Base-by-base conservation (phyloP, 2,329 filamentous ascomycete species). In the Colletotrichum costaricense region DNA sequence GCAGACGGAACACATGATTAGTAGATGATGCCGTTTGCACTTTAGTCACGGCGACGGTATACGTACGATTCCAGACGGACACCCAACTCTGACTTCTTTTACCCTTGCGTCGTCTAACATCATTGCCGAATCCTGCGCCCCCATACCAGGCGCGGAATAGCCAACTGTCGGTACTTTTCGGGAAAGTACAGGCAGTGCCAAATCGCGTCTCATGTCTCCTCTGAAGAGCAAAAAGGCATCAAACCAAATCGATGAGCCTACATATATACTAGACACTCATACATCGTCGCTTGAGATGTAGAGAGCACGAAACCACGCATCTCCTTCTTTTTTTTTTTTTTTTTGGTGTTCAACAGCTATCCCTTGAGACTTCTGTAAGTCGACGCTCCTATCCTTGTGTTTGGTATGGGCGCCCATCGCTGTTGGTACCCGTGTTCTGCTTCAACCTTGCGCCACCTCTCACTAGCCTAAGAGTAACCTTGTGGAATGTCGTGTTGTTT, bases 401-500 rank as follows among this genome's bases (percentile, higher is more conserved):
- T 49, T 30, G n/a, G 55, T 22, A 63, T 38, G 28, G 35, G 26
- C n/a, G 9, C 16, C 57, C 49, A 26, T 16, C 26, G n/a, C 56
- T 62, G 63, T 24, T 49, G 52, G 22, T 38, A 49, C 12, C 64
- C 69, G 22, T 69, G 4, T 26, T n/a, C n/a, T 60, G 49, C 57
- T 26, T 33, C 38, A 46, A 67, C 65, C 57, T 58, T 68, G 28
- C 22, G n/a, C 52, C 58, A 57, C 30, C 22, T 57, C 35, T 35
- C 69, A 63, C 52, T 22, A 57, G 30, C 46, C 19, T 16, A 8
- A 58, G 57, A 19, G 64, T 72, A 63, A 69, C 26, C 63, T 63
- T 69, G 64, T 69, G 52, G 57, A 14, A 68, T 52, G 57, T 24
- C 35, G 30, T 5, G 9, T 14, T 38, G 9, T 8, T 52, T 58